These are phyloP conservation scores for Dryadomyces quercus-mongolicae DNA, from an alignment of 2,329 filamentous ascomycete genomes.

Conservation along the genomic window DNA sequence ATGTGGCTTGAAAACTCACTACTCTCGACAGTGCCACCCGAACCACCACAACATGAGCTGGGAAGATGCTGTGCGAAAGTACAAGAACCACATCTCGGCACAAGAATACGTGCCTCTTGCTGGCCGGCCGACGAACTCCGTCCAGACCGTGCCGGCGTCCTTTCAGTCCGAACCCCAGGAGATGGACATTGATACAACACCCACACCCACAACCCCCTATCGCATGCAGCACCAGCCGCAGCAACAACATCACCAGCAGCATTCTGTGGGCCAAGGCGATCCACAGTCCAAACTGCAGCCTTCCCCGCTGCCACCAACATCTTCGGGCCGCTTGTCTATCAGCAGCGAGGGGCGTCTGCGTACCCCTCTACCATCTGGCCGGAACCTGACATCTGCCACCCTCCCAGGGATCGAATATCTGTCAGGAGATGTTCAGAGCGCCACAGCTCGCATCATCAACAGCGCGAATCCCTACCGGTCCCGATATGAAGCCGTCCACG, in stretches of 20 bases:
- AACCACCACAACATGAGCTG: constrained; percentile 49
- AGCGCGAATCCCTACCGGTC: constrained; percentile 33
- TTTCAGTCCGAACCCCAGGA: constrained; percentile 36
- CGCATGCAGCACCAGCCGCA: neutral
- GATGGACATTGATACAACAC: constrained; percentile 40
- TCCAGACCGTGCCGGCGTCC: constrained; percentile 23
- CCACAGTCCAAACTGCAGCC: neutral
- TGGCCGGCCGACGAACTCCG: constrained; percentile 28
- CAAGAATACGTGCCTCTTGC: constrained; percentile 32
- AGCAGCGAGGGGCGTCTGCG: constrained; percentile 36
- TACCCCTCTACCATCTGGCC: constrained; percentile 44
- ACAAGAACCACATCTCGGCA: constrained; percentile 39
- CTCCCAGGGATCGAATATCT: constrained; percentile 38
- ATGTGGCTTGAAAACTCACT: neutral
- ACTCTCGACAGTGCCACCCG: constrained; percentile 36
- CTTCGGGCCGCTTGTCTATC: constrained; percentile 21
- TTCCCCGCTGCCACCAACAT: constrained; percentile 14
- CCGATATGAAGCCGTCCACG: constrained; percentile 40
- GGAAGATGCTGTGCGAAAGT: constrained; percentile 45
- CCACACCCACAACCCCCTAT: constrained; percentile 13
- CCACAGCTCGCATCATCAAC: constrained; percentile 33
- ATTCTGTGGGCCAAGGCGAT: neutral
- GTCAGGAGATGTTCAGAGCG: constrained; percentile 39
- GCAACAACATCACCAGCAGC: constrained; percentile 3
- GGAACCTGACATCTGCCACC: constrained; percentile 29